Evolutionary conservation across 805 yeast species (phyloP).

Genomic region (Candida methanosorbosa): DNA sequence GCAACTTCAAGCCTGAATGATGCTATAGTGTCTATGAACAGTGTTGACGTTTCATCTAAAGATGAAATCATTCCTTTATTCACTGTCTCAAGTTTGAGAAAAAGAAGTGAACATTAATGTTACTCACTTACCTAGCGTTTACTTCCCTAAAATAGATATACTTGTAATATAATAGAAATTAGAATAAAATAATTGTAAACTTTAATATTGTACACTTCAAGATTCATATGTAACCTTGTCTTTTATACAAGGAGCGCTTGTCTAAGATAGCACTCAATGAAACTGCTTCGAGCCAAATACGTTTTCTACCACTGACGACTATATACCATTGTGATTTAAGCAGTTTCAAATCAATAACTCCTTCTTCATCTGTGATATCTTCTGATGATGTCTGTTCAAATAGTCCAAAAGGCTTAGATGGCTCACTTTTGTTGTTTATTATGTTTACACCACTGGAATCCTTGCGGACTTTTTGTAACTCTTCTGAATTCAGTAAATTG

Average conservation of each 20-base stretch:
- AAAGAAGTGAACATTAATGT: constrained; percentile 52
- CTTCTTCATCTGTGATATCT: constrained; percentile 16
- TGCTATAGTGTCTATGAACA: constrained; percentile 13
- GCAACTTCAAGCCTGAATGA: constrained; percentile 14
- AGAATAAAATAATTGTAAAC: not conserved
- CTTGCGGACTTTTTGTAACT: not conserved
- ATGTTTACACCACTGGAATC: not conserved
- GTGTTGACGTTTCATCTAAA: constrained; percentile 24
- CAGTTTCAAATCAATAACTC: constrained; percentile 34
- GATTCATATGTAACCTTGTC: constrained; percentile 15
- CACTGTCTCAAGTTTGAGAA: constrained; percentile 43
- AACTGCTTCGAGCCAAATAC: constrained; percentile 18
- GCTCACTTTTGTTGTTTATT: not conserved
- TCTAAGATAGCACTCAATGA: constrained; percentile 20
- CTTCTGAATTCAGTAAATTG: constrained; percentile 4
- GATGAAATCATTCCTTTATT: constrained; percentile 45
- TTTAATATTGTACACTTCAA: not conserved
- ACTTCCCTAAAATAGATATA: too few relatives aligned
- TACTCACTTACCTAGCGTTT: not conserved
- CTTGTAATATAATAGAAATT: not conserved
- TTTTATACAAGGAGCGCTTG: constrained; percentile 2
- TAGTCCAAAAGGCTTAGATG: not conserved
- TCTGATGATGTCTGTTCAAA: not conserved
- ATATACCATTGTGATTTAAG: constrained; percentile 35
- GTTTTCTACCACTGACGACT: constrained; percentile 8